Evolutionary conservation across 345 rosid genomes (phyloP).

Genomic region (Cardamine occulta): DNA sequence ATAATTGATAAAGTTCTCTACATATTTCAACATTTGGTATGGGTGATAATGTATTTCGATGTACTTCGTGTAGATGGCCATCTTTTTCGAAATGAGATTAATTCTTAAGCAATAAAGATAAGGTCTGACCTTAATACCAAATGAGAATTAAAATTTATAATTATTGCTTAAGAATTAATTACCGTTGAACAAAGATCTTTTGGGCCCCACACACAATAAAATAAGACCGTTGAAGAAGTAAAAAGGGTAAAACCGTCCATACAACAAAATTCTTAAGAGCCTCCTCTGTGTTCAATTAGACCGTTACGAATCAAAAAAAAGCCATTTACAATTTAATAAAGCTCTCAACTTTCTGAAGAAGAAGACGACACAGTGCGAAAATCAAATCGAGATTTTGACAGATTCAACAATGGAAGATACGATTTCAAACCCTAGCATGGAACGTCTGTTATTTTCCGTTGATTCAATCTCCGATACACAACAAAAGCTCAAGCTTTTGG

Average conservation of each 20-base stretch:
- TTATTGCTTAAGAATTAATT: background rate
- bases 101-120: too few relatives aligned
- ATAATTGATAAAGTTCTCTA: too few relatives aligned
- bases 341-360: conserved; percentile 4
- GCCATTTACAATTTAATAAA: background rate
- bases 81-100: too few relatives aligned
- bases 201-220: background rate
- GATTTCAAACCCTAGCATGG: conserved; percentile 44
- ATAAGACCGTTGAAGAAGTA: conserved; percentile 15
- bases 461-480: conserved; percentile 46
- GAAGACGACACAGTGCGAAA: conserved; percentile 14
- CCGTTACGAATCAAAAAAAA: conserved; percentile 17
- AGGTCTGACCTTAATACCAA: background rate
- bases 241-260: background rate
- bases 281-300: conserved; percentile 5
- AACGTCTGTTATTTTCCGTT: conserved; percentile 47
- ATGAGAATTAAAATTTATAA: background rate
- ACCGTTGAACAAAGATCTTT: background rate
- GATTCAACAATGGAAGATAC: conserved; percentile 48
- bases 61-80: background rate
- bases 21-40: too few relatives aligned
- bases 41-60: too few relatives aligned
- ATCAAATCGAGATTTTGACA: background rate
- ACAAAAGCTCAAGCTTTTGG: conserved; percentile 23
- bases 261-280: background rate